Evolutionary conservation across 1,284 basidiomycete species (phyloP).

Genomic region (Sparassis latifolia): DNA sequence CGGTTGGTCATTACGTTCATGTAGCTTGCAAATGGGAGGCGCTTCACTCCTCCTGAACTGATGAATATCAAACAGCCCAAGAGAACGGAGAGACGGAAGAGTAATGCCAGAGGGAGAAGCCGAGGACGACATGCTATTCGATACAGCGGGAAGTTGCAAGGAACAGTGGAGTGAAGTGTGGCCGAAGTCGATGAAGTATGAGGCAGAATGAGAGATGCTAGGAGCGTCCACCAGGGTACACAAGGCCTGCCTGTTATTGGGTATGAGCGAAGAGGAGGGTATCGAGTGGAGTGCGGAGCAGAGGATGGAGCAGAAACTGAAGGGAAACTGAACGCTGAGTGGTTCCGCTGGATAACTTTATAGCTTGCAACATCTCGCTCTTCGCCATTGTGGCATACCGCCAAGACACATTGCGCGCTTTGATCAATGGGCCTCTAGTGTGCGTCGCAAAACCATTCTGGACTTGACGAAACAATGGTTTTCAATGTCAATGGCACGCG

Average conservation of each 20-base stretch:
- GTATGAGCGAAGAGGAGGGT: constrained; percentile 19
- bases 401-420: constrained; percentile 4
- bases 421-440: constrained; percentile 10
- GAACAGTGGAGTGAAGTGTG: constrained; percentile 43
- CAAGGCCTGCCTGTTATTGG: constrained; percentile 30
- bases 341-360: constrained; percentile 21
- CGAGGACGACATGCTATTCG: constrained; percentile 29
- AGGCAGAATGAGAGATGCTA: neutral
- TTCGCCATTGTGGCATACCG: constrained; percentile 17
- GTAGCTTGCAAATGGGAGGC: too few relatives aligned
- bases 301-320: constrained; percentile 15
- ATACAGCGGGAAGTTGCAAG: constrained; percentile 48
- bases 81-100: too few relatives aligned
- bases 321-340: constrained; percentile 15
- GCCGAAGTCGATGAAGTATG: neutral
- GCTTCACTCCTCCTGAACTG: too few relatives aligned
- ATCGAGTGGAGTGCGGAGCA: constrained; percentile 16
- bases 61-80: too few relatives aligned
- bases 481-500: too few relatives aligned
- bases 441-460: constrained; percentile 9
- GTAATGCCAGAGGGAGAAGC: too few relatives aligned
- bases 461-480: constrained; percentile 5
- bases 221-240: constrained; percentile 26
- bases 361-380: constrained; percentile 13
- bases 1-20: too few relatives aligned